A percentile compares a stretch with the other conserved stretches of the same genome.
phyloP scores from a whole-genome alignment of 345 rosid species.

The Boechera stricta region DNA sequence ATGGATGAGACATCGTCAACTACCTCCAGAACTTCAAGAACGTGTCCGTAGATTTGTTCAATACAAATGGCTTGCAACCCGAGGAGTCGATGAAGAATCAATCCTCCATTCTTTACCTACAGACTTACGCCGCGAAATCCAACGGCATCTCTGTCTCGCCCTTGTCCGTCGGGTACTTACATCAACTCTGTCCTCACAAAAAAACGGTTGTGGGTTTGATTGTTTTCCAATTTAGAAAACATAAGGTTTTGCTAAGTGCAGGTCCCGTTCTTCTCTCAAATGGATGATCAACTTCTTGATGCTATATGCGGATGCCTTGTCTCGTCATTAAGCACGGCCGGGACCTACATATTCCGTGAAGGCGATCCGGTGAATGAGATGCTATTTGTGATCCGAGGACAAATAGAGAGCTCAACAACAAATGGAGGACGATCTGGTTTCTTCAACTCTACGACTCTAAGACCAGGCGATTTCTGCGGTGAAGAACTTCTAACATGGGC shows the following conservation, averaged over 20 bases:
- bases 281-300: constrained; percentile 94
- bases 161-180: constrained; percentile 88
- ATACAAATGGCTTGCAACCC: constrained; percentile 90
- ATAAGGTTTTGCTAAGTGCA: constrained; percentile 37
- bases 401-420: constrained; percentile 88
- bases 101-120: constrained; percentile 71
- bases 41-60: constrained; percentile 78
- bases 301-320: constrained; percentile 91
- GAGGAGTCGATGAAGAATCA: constrained; percentile 94
- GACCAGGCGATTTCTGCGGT: constrained; percentile 91
- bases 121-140: constrained; percentile 94
- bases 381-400: constrained; percentile 89
- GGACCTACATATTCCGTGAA: constrained; percentile 74
- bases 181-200: not conserved
- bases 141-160: constrained; percentile 84
- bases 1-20: constrained; percentile 96
- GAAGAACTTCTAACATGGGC: constrained; percentile 98
- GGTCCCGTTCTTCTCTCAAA: constrained; percentile 94
- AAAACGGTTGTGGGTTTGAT: not conserved
- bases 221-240: not conserved
- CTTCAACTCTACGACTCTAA: constrained; percentile 83
- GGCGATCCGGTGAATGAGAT: constrained; percentile 93
- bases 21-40: constrained; percentile 78
- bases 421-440: constrained; percentile 91
- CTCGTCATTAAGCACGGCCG: constrained; percentile 73